Evolutionary conservation across 2,329 filamentous ascomycete genomes (phyloP), one percentile per base, ranked within the genome.

Genomic region (Trichoderma semiorbis): DNA sequence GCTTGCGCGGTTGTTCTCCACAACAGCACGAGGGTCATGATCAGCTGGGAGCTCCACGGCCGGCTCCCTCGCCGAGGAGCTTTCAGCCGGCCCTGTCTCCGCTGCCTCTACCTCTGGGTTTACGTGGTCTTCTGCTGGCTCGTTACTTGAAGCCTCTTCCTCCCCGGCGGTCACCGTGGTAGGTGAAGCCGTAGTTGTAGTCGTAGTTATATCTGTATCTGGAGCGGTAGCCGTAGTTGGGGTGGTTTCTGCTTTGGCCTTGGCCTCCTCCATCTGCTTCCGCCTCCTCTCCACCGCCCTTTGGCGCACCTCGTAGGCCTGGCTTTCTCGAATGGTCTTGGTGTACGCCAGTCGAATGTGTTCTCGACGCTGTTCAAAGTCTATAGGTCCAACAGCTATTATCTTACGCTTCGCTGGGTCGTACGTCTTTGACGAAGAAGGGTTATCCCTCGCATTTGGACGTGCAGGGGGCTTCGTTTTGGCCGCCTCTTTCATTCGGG

Each of bases 291-390:
- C 76, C 73, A 89, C 86, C 26, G 87, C 87, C 66, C 83, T 83
- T 78, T 85, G 82, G 77, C 85, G 85, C 66, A 84, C 85, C 71
- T 87, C 86, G n/a, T 84, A 81, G 72, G 87, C 90, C 78, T 93
- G 90, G 76, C 84, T 92, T 78, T 93, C 92, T 74, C 91, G 88
- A 62, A 96, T 90, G n/a, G 92, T 93, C 78, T 92, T 93, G 76
- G 90, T 95, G 80, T 97, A 95, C 16, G 93, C 94, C 71, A 94
- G 89, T 76, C 95, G 92, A 76, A 97, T 97, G 73, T 91, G 90
- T 78, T 94, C 91, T 76, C 94, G 88, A 65, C 93, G 88, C 75
- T 93, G 92, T 72, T 92, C 93, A 79, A 97, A 96, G 80, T 97
- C 93, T 67, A 97, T 93, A 72, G 92, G 91, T 1, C 91, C 91